Base-by-base conservation (phyloP, 805 yeast species). In the Candida koratica region DNA sequence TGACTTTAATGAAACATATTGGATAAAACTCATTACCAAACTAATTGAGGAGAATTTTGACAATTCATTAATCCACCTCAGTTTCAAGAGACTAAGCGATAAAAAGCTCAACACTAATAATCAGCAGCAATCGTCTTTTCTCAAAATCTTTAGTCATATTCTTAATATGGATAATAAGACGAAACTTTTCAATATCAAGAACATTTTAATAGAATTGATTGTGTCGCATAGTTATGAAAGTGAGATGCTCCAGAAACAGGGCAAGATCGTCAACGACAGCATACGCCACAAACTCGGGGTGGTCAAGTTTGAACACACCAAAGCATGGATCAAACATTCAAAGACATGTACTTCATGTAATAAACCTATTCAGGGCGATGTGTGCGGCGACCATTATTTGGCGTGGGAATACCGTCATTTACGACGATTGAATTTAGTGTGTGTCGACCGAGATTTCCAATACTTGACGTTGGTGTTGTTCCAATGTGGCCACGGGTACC, bases 261-360 rank as follows among this genome's bases (percentile, higher is more conserved):
- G 79, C 27, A 61, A 61, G 22, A 63, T 85, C 35, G 53, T 84
- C 5, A 79, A 81, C 43, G 67, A 62, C 15, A 81, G 78, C 18
- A 75, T 81, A 1, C 71, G 62, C 45, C 59, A 59, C 14, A 69
- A 72, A 41, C 58, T 80, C 52, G 51, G 63, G 9, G 44, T 49
- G 2, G 59, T 81, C 8, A 63, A 71, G 9, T 42, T 47, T 2
- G 61, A 66, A 22, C 62, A 72, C 15, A 45, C 65, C 0, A 55
- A 61, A 24, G 97, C 96, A 0, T 82, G 94, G 87, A 31, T 46
- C 6, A 49, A 65, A 3, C 52, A 41, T n/a, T 45, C 68, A 1
- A 61, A 59, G 17, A 75, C 70, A 32, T 89, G 97, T 55, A 82
- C 82, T 23, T 74, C 81, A 0, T 89, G 97, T 56, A 89, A 86